phyloP scores from a whole-genome alignment of 306 rosid species.

The Quercus alba region DNA sequence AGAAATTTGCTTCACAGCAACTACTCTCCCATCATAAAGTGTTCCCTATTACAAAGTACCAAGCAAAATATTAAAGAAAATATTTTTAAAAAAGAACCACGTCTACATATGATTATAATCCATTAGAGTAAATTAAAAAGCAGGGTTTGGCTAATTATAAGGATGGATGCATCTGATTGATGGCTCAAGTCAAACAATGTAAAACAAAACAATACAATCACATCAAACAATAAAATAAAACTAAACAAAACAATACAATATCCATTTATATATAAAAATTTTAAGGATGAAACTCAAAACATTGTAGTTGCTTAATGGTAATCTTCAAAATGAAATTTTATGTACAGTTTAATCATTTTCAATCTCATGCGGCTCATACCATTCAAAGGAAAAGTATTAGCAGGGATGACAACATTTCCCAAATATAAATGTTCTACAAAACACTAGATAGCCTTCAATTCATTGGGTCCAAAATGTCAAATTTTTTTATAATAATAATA shows the following conservation, averaged over 20 bases:
- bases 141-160: not conserved
- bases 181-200: not conserved
- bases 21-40: constrained; percentile 68
- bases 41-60: constrained; percentile 49
- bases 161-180: not conserved
- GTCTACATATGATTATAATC: not conserved
- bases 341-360: too few species aligned
- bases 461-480: not conserved
- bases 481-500: not conserved
- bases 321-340: too few species aligned
- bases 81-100: not conserved
- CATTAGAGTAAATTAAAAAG: not conserved
- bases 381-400: too few species aligned
- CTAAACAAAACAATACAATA: too few species aligned
- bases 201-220: too few species aligned
- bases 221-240: too few species aligned
- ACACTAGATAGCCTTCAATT: not conserved
- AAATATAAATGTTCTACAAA: not conserved
- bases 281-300: too few species aligned
- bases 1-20: constrained; percentile 81
- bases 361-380: too few species aligned
- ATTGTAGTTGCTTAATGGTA: too few species aligned
- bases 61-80: not conserved
- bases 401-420: not conserved
- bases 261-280: too few species aligned